Evolutionary conservation across 352 stramenopile species (phyloP).

Genomic region (Phytophthora foliorum): DNA sequence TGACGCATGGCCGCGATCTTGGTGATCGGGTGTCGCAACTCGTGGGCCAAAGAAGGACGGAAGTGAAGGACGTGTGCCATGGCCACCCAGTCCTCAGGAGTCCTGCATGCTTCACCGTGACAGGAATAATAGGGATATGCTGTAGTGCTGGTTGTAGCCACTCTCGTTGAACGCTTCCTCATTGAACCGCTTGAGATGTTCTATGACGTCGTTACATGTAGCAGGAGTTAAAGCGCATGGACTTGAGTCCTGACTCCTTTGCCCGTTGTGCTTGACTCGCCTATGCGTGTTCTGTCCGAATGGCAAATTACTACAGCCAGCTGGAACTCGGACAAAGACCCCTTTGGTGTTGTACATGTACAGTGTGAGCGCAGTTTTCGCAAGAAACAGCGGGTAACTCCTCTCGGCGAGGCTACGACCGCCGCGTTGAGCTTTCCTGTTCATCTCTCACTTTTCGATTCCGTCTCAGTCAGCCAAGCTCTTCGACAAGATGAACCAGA

Average conservation of each 20-base stretch:
- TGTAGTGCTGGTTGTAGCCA: too few species aligned
- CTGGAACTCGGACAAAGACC: background rate
- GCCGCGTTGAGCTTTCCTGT: background rate
- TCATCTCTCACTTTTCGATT: slow-evolving; percentile 27
- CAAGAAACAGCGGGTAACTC: background rate
- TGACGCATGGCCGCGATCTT: background rate
- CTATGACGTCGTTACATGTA: too few species aligned
- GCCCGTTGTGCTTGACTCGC: background rate
- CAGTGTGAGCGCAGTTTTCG: background rate
- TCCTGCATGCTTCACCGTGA: too few species aligned
- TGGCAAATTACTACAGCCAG: background rate
- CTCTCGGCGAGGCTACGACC: background rate
- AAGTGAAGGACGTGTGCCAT: background rate
- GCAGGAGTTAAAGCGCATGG: background rate
- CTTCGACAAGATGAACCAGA: slow-evolving; percentile 24
- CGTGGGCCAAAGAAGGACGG: too few species aligned
- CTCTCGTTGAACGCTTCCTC: too few species aligned
- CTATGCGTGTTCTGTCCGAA: background rate
- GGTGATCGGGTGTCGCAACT: slow-evolving; percentile 6
- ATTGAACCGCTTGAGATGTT: too few species aligned
- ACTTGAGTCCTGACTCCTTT: background rate
- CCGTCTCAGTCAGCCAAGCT: slow-evolving; percentile 9
- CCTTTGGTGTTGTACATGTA: background rate
- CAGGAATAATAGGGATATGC: too few species aligned
- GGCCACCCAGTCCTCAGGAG: too few species aligned